A percentile compares a stretch with the other conserved stretches of the same genome.
Evolutionary conservation across 1,284 basidiomycete species (phyloP).

Genomic region (Garcileccinum viscosum): DNA sequence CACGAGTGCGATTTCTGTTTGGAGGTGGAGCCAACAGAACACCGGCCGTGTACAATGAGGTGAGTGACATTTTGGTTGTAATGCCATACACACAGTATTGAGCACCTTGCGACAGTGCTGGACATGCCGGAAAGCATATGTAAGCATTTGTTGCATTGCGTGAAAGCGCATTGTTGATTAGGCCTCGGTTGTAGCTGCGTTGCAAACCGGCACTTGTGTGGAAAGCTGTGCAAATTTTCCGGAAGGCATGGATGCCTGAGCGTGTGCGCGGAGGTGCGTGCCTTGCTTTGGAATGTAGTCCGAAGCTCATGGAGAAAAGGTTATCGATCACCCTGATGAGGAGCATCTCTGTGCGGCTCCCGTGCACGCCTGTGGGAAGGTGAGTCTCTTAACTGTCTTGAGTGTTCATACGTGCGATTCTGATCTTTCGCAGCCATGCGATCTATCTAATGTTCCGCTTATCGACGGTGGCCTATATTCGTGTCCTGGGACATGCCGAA

Average conservation of each 20-base stretch:
- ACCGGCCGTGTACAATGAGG: slow-evolving; percentile 48
- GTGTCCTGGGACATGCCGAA: slow-evolving; percentile 51
- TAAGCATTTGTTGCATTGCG: slow-evolving; percentile 36
- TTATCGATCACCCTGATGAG: slow-evolving; percentile 49
- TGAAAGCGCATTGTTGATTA: slow-evolving; percentile 43
- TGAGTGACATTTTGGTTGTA: slow-evolving; percentile 34
- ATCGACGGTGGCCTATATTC: slow-evolving; percentile 42
- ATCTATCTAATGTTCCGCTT: slow-evolving; percentile 42
- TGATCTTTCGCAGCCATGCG: slow-evolving; percentile 49
- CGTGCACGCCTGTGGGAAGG: slow-evolving; percentile 61
- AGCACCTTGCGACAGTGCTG: slow-evolving; percentile 47
- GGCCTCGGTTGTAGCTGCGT: slow-evolving; percentile 47
- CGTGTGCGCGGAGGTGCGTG: slow-evolving; percentile 54
- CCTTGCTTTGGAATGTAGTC: not conserved
- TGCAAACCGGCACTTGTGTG: slow-evolving; percentile 57
- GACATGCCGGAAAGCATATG: slow-evolving; percentile 60
- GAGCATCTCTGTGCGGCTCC: slow-evolving; percentile 60
- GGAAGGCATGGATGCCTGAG: slow-evolving; percentile 54
- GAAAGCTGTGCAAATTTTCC: slow-evolving; percentile 49
- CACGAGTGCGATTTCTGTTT: slow-evolving; percentile 51
- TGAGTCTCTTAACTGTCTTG: slow-evolving; percentile 23
- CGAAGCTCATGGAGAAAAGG: slow-evolving; percentile 36
- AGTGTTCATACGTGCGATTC: not conserved
- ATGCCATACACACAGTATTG: not conserved
- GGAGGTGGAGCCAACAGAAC: slow-evolving; percentile 39